Conservation (phyloP, 1,284 basidiomycete species). For the Sanghuangporus weigelae region DNA sequence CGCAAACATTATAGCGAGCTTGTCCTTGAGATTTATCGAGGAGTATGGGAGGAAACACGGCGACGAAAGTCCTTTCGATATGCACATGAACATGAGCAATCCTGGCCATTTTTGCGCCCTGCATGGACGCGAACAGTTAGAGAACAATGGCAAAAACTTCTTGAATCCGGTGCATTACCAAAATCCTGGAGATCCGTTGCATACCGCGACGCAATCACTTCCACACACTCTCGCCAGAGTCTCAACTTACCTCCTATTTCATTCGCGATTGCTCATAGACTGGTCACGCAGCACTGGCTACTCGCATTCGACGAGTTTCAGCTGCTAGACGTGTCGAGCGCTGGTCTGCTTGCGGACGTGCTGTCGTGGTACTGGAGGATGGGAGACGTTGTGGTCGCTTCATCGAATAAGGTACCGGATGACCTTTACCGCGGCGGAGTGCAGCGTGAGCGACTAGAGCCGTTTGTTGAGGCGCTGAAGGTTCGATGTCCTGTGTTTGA, state of each 20-base stretch:
- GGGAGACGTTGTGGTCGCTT: conserved; percentile 58
- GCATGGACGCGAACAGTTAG: conserved; percentile 36
- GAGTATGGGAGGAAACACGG: conserved; percentile 53
- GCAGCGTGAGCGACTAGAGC: conserved; percentile 55
- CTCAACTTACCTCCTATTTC: conserved; percentile 32
- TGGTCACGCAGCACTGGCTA: conserved; percentile 49
- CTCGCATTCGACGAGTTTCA: conserved; percentile 71
- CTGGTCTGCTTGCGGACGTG: conserved; percentile 62
- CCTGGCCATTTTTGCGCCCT: not conserved
- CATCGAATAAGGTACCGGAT: conserved; percentile 58
- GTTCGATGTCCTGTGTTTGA: conserved; percentile 55
- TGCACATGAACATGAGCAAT: conserved; percentile 20
- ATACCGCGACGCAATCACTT: conserved; percentile 3
- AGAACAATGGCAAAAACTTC: conserved; percentile 30
- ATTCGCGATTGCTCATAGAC: conserved; percentile 42
- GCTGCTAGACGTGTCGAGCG: conserved; percentile 64
- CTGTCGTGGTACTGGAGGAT: conserved; percentile 73
- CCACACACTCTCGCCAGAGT: conserved; percentile 10
- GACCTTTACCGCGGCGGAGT: conserved; percentile 70
- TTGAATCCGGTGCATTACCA: conserved; percentile 34
- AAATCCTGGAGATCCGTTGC: conserved; percentile 32
- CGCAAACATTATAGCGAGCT: conserved; percentile 67
- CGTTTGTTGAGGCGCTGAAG: conserved; percentile 61
- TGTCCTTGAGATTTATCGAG: conserved; percentile 62
- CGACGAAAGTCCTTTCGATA: conserved; percentile 34